These are phyloP conservation scores for Dothideomycetes sp. DNA, from an alignment of 2,329 filamentous ascomycete genomes.

Conservation along the genomic window DNA sequence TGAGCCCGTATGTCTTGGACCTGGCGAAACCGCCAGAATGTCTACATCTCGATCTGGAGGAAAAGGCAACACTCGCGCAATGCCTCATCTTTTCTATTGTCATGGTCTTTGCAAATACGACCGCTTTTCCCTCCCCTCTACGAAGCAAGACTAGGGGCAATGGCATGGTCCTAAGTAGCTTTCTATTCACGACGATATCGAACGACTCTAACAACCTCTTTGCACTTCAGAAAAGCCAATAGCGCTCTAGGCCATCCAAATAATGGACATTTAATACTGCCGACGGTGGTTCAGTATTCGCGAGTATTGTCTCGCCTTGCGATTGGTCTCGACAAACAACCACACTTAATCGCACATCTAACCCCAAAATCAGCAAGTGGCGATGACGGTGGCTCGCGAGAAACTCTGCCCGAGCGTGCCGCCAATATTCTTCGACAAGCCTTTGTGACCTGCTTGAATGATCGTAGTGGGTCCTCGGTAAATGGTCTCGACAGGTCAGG, in stretches of 20 bases:
- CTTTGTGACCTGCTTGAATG: constrained; percentile 80
- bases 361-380: constrained; percentile 25
- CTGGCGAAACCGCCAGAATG: no score
- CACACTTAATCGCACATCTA: constrained; percentile 63
- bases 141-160: no score
- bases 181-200: no score
- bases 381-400: constrained; percentile 54
- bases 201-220: background rate
- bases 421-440: constrained; percentile 84
- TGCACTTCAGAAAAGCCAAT: constrained; percentile 56
- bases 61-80: no score
- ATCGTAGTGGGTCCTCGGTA: constrained; percentile 53
- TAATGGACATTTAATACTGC: constrained; percentile 70
- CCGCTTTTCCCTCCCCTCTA: no score
- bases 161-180: no score
- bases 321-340: constrained; percentile 70
- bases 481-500: constrained; percentile 41
- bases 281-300: constrained; percentile 73
- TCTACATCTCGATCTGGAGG: no score
- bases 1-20: no score
- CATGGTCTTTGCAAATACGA: no score
- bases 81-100: no score
- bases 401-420: constrained; percentile 75
- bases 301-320: constrained; percentile 71
- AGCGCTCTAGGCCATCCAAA: constrained; percentile 70